Evolutionary conservation across 208 protist species (phyloP).

Genomic region (Leishmania tarentolae): DNA sequence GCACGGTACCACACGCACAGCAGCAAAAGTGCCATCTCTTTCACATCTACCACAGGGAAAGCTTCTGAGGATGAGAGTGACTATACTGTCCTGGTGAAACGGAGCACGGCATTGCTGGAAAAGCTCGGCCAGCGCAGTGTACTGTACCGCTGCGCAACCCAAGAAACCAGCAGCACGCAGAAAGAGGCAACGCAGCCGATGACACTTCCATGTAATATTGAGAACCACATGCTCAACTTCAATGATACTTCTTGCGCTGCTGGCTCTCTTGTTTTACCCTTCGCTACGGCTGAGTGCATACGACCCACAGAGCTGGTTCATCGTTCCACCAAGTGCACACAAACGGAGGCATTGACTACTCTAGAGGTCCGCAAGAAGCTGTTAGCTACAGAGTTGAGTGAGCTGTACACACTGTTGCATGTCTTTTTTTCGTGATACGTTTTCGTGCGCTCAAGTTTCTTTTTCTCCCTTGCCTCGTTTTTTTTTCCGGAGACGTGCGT

Average conservation of each 20-base stretch:
- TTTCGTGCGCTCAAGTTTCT: not conserved
- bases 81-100: slow-evolving; percentile 27
- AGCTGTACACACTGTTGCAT: slow-evolving; percentile 68
- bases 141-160: not conserved
- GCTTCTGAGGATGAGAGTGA: slow-evolving; percentile 13
- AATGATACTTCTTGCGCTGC: not conserved
- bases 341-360: slow-evolving; percentile 13
- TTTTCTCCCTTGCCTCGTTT: not conserved
- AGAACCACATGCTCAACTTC: not conserved
- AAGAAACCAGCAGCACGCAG: not conserved
- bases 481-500: not conserved
- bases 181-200: slow-evolving; percentile 13
- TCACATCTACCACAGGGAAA: not conserved
- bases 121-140: slow-evolving; percentile 13
- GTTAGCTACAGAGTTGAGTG: slow-evolving; percentile 46
- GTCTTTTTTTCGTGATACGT: slow-evolving; percentile 47
- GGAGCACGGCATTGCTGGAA: slow-evolving; percentile 29
- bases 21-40: not conserved
- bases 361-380: slow-evolving; percentile 21
- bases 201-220: slow-evolving; percentile 18
- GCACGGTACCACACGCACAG: not conserved
- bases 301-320: not conserved
- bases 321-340: slow-evolving; percentile 7
- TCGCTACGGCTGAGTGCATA: not conserved
- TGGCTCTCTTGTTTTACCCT: not conserved